A percentile compares a stretch with the other conserved stretches of the same genome.
Evolutionary conservation across 805 yeast species (phyloP).

Genomic region (Ogataea ganodermae): DNA sequence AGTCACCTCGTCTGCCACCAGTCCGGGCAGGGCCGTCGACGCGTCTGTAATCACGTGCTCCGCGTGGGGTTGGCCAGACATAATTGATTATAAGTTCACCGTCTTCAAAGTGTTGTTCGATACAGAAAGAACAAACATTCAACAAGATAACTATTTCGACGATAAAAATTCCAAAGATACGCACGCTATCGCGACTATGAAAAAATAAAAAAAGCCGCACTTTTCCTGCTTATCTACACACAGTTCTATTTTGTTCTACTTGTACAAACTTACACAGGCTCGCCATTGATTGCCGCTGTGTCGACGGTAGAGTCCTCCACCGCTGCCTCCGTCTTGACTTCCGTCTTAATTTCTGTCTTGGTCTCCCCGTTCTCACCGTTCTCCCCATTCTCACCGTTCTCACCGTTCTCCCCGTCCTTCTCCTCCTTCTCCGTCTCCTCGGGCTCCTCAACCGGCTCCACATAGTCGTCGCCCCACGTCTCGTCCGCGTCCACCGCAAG

Average conservation of each 20-base stretch:
- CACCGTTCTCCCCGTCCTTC: slow-evolving; percentile 33
- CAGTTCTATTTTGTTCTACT: neutral
- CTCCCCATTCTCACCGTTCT: neutral
- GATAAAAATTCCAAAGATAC: neutral
- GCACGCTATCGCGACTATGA: neutral
- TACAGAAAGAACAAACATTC: too few species aligned
- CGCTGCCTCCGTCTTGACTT: too few species aligned
- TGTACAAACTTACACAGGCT: too few species aligned
- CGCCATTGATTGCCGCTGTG: too few species aligned
- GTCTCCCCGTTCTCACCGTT: neutral
- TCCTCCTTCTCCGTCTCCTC: slow-evolving; percentile 57
- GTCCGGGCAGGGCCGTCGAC: slow-evolving; percentile 32
- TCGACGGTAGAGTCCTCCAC: too few species aligned
- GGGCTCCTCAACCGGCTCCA: slow-evolving; percentile 16
- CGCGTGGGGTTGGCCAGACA: too few species aligned
- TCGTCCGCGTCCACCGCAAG: slow-evolving; percentile 33
- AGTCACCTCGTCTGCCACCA: slow-evolving; percentile 31
- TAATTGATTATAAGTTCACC: too few species aligned
- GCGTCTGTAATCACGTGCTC: slow-evolving; percentile 20
- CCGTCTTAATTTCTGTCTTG: too few species aligned
- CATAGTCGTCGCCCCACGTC: slow-evolving; percentile 30
- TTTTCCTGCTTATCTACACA: neutral
- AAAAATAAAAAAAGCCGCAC: neutral
- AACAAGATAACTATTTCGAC: neutral
- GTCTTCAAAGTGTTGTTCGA: too few species aligned